Evolutionary conservation across 73 alveolate species (phyloP).

Genomic region (Urostyla sp.): DNA sequence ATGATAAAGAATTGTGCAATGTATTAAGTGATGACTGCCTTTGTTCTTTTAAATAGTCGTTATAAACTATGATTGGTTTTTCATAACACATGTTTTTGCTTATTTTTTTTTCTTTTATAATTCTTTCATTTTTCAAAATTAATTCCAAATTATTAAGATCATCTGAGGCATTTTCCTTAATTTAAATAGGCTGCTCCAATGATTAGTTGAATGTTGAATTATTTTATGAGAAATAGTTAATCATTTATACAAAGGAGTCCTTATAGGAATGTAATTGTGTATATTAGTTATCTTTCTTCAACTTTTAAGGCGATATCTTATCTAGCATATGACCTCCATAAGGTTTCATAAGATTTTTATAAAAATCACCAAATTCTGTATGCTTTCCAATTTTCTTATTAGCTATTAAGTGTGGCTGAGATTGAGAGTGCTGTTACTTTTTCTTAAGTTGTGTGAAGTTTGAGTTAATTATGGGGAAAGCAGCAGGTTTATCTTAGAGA

Average conservation of each 20-base stretch:
- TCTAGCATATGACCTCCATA: conserved; percentile 19
- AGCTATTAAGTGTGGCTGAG: no score
- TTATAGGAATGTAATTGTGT: background rate
- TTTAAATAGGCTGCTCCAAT: background rate
- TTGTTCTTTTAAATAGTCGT: conserved; percentile 21
- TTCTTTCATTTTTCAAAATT: background rate
- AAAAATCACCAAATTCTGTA: conserved; percentile 49
- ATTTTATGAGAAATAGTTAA: background rate
- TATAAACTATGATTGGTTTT: conserved; percentile 12
- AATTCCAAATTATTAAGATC: background rate
- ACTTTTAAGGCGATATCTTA: no score
- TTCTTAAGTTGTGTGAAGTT: no score
- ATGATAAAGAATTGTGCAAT: background rate
- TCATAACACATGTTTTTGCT: conserved; percentile 17
- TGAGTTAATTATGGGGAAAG: no score
- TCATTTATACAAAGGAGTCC: conserved; percentile 20
- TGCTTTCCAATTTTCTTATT: no score
- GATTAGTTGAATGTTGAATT: no score
- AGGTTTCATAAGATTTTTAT: conserved; percentile 27
- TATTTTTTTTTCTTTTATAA: background rate
- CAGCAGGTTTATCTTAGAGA: no score
- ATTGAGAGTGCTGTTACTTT: no score
- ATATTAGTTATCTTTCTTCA: no score
- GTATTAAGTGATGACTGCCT: background rate
- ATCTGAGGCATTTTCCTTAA: background rate